Base-by-base conservation (phyloP, 768 basidiomycete species). In the Lactifluus subvellereus region DNA sequence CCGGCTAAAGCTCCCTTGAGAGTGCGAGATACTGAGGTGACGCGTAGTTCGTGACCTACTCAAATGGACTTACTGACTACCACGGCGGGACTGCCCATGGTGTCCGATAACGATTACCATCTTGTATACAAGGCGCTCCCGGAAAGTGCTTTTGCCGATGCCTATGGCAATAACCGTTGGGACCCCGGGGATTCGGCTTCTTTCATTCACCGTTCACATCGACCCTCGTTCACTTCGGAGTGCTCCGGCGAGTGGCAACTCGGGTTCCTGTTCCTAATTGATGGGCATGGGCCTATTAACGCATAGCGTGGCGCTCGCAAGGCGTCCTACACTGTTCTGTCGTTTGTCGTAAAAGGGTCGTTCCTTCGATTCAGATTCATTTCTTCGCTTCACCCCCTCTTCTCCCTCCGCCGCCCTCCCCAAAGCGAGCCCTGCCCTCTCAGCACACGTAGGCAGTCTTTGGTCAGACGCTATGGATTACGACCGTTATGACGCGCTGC, bases 401-500 rank as follows among this genome's bases (percentile, higher is more conserved):
- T 35, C 49, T 33, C 53, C 51, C 54, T n/a, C 48, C 27, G 30
- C 10, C 43, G 50, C 18, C 38, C 53, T 16, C 18, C 32, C 27
- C 54, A 53, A 4, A 40, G 13, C 20, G 16, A 18, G 37, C 27
- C 45, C 35, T 20, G 11, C 52, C 32, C 53, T 30, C 7, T 22
- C 53, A 47, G 7, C n/a, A 30, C 59, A 27, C 49, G 22, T 38
- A 22, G 2, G 50, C 32, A 16, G 32, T 54, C 47, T 38, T 57
- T 22, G 18, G 7, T 33, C 33, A 45, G 57, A 55, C 61, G 52
- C 68, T 54, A 76, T 75, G 74, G 75, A 76, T 67, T 74, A 75
- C 69, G 74, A 77, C 72, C 72, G 77, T 57, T 77, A 77, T 72
- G 77, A 77, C 66, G 77, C 77, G 53, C 71, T 77, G 64, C 72